These are phyloP conservation scores for Scenedesmus sp. DNA, from an alignment of 163 green algal species.

Conservation along the genomic window DNA sequence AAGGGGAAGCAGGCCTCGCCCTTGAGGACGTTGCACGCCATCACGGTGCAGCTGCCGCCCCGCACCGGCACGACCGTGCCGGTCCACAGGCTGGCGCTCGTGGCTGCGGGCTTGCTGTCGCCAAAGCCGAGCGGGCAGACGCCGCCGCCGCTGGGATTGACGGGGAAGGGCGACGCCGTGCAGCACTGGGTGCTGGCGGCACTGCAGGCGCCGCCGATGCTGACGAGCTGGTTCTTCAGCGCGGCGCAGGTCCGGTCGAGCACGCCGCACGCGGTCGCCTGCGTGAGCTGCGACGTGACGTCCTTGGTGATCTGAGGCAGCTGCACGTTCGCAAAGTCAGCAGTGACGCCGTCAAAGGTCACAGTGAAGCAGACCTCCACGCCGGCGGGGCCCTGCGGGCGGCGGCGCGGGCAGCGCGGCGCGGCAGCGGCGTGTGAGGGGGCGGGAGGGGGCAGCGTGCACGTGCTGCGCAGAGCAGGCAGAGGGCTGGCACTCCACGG, in stretches of 20 bases:
- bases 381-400: neutral
- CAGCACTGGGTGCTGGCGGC: neutral
- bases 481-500: too few species aligned
- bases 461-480: too few species aligned
- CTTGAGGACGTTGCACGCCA: neutral
- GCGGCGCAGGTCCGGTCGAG: neutral
- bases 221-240: neutral
- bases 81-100: neutral
- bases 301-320: neutral
- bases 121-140: neutral
- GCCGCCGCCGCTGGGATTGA: neutral
- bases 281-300: neutral
- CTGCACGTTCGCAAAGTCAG: neutral
- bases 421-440: too few species aligned
- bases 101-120: neutral
- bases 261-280: neutral
- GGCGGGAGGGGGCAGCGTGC: too few species aligned
- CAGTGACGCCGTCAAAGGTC: neutral
- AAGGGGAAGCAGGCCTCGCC: neutral
- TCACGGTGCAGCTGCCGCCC: neutral
- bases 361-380: neutral
- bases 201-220: neutral
- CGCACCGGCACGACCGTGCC: neutral
- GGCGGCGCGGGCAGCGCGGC: too few species aligned
- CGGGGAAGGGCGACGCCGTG: neutral